Percentiles rank a stretch among this genome's conserved stretches.
These are phyloP conservation scores for Penicillium pancosmium DNA, from an alignment of 495 filamentous ascomycete species.

Conservation along the genomic window DNA sequence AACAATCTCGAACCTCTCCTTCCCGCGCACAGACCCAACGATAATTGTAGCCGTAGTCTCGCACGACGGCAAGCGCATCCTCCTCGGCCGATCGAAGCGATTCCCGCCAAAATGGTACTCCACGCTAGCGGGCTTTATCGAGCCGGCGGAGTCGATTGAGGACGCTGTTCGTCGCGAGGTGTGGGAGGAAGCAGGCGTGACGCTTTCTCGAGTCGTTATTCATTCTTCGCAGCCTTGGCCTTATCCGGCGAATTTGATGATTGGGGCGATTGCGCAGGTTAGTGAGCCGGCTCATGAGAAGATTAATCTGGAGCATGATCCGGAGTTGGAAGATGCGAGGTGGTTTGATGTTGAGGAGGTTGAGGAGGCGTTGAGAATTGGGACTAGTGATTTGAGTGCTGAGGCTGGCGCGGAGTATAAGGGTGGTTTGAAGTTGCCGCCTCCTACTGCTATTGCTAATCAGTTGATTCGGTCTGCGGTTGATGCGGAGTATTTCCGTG, in stretches of 20 bases:
- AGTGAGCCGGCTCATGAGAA: slow-evolving; percentile 76
- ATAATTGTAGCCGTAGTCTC: slow-evolving; percentile 93
- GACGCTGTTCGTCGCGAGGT: slow-evolving; percentile 94
- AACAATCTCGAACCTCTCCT: slow-evolving; percentile 73
- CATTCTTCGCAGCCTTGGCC: slow-evolving; percentile 94
- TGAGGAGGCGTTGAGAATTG: slow-evolving; percentile 59
- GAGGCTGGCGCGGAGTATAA: slow-evolving; percentile 65
- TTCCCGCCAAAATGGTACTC: slow-evolving; percentile 86
- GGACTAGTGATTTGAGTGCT: slow-evolving; percentile 69
- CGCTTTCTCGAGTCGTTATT: slow-evolving; percentile 82
- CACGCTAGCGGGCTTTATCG: slow-evolving; percentile 91
- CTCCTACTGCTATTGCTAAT: slow-evolving; percentile 78
- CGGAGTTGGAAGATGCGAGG: slow-evolving; percentile 84
- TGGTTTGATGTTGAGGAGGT: slow-evolving; percentile 73
- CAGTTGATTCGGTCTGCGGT: slow-evolving; percentile 63
- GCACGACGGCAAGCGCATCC: slow-evolving; percentile 68
- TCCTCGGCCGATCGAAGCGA: slow-evolving; percentile 82
- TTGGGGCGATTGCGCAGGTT: slow-evolving; percentile 83
- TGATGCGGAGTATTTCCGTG: slow-evolving; percentile 47
- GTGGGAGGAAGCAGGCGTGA: slow-evolving; percentile 92
- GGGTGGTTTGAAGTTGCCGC: slow-evolving; percentile 70
- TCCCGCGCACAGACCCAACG: slow-evolving; percentile 94
- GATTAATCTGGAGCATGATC: slow-evolving; percentile 83
- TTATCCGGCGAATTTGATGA: slow-evolving; percentile 90
- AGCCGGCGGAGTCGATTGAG: slow-evolving; percentile 92